Percentiles rank a stretch among this genome's conserved stretches.
phyloP scores from a whole-genome alignment of 2,329 filamentous ascomycete species.

The Samsoniella hepiali region DNA sequence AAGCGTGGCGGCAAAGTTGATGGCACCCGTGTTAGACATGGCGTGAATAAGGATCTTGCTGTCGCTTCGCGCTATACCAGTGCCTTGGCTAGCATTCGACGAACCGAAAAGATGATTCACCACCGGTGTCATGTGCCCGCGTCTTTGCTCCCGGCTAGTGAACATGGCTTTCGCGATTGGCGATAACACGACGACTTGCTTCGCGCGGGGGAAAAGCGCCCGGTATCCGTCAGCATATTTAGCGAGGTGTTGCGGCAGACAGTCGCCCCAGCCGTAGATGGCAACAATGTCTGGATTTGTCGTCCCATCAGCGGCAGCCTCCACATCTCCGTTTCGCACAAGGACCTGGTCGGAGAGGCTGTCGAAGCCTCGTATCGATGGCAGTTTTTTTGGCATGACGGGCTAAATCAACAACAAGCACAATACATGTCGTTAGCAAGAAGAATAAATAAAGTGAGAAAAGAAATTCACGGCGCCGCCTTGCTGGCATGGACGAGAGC shows the following conservation, averaged over 20 bases:
- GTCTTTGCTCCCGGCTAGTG: constrained; percentile 41
- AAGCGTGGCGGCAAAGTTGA: constrained; percentile 48
- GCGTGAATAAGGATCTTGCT: constrained; percentile 45
- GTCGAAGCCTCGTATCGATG: constrained; percentile 43
- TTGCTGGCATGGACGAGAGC: background rate
- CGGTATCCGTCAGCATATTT: constrained; percentile 55
- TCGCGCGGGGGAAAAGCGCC: constrained; percentile 47
- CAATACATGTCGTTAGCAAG: background rate
- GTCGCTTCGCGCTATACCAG: constrained; percentile 1
- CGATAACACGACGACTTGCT: constrained; percentile 50
- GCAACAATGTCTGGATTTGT: constrained; percentile 45
- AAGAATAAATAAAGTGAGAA: background rate
- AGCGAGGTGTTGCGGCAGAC: constrained; percentile 49
- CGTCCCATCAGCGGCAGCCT: constrained; percentile 21
- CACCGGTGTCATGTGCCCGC: constrained; percentile 44
- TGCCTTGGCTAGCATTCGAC: constrained; percentile 17
- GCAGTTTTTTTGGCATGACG: constrained; percentile 19
- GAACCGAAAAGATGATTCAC: constrained; percentile 37
- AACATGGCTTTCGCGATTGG: constrained; percentile 47
- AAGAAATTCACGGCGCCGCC: background rate
- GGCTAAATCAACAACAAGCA: background rate
- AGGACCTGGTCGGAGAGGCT: constrained; percentile 47
- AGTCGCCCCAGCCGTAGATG: constrained; percentile 58
- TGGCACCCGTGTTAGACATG: constrained; percentile 59
- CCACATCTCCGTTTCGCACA: constrained; percentile 36